phyloP scores from a whole-genome alignment of 2,329 filamentous ascomycete genomes.

The Venturia aucupariae region DNA sequence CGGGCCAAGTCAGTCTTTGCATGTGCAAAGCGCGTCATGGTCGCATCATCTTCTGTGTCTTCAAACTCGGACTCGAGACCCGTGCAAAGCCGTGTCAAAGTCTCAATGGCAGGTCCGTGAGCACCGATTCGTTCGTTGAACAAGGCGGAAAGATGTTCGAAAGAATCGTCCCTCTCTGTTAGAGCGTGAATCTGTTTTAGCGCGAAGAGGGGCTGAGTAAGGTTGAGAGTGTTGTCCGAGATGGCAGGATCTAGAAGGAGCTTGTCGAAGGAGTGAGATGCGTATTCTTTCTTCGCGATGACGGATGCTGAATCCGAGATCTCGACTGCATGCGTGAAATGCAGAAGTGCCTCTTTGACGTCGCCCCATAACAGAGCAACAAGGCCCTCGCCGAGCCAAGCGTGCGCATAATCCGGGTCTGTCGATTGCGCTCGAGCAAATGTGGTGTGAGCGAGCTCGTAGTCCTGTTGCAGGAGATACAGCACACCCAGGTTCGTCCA shows the following conservation, averaged over 20 bases:
- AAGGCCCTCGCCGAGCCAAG: slow-evolving; percentile 88
- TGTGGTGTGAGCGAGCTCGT: slow-evolving; percentile 76
- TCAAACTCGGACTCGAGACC: slow-evolving; percentile 76
- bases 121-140: slow-evolving; percentile 75
- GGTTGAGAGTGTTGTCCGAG: slow-evolving; percentile 33
- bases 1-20: slow-evolving; percentile 81
- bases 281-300: slow-evolving; percentile 68
- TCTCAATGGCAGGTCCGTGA: slow-evolving; percentile 51
- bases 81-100: slow-evolving; percentile 57
- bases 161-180: slow-evolving; percentile 59
- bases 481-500: slow-evolving; percentile 91
- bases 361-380: slow-evolving; percentile 72
- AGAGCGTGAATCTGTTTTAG: slow-evolving; percentile 72
- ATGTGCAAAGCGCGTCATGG: slow-evolving; percentile 68
- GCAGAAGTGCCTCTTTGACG: slow-evolving; percentile 62
- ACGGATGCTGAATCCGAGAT: slow-evolving; percentile 71
- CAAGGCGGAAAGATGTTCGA: slow-evolving; percentile 68
- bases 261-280: slow-evolving; percentile 73
- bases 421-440: slow-evolving; percentile 88
- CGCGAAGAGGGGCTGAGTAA: slow-evolving; percentile 81
- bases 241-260: slow-evolving; percentile 50
- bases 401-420: slow-evolving; percentile 86
- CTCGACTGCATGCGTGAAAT: slow-evolving; percentile 92
- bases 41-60: slow-evolving; percentile 62
- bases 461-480: slow-evolving; percentile 75